A percentile compares a stretch with the other conserved stretches of the same genome.
Conservation (phyloP, 2,329 filamentous ascomycete species). For the Talaromyces sp. region DNA sequence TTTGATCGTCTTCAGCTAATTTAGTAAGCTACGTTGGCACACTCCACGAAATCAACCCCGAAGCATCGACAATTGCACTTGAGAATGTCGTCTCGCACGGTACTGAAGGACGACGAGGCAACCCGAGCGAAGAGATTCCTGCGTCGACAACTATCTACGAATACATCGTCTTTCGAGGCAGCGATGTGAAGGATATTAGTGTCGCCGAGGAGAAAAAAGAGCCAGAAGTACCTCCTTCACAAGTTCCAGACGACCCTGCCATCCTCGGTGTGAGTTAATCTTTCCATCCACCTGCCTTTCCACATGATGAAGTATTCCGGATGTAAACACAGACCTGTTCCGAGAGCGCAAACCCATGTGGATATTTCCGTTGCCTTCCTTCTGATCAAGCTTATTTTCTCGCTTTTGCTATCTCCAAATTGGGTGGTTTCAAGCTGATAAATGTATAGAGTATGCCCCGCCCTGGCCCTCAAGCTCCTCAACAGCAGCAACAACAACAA, state of each 20-base stretch:
- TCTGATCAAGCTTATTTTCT: conserved; percentile 62
- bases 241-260: conserved; percentile 88
- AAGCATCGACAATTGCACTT: conserved; percentile 91
- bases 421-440: not conserved
- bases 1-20: not conserved
- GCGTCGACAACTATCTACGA: conserved; percentile 89
- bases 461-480: conserved; percentile 40
- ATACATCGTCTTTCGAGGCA: conserved; percentile 97
- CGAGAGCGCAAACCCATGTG: conserved; percentile 95
- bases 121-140: conserved; percentile 75
- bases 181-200: conserved; percentile 95
- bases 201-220: conserved; percentile 78
- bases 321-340: conserved; percentile 84
- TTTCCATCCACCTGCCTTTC: conserved; percentile 22
- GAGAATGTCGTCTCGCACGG: conserved; percentile 94
- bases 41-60: conserved; percentile 96
- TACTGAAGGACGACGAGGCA: conserved; percentile 81
- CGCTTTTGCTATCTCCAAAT: too few species aligned
- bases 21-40: conserved; percentile 80
- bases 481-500: conserved; percentile 41
- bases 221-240: conserved; percentile 69
- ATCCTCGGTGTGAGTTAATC: conserved; percentile 85
- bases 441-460: conserved; percentile 41
- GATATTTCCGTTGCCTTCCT: conserved; percentile 99
- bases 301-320: conserved; percentile 82